phyloP scores from a whole-genome alignment of 2,329 filamentous ascomycete species.

The Fusarium sp. region DNA sequence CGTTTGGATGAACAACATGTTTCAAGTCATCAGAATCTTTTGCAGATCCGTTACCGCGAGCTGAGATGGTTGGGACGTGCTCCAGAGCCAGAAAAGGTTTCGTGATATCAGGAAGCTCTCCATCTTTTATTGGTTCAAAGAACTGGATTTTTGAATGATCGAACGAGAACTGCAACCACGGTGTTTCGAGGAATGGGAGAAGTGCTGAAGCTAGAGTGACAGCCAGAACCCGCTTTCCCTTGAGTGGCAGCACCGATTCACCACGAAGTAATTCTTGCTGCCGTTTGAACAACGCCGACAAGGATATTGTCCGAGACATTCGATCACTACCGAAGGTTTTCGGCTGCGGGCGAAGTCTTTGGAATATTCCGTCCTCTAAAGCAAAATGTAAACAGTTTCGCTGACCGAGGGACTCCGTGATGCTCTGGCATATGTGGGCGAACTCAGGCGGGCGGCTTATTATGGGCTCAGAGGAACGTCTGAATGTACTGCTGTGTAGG shows the following conservation, averaged over 20 bases:
- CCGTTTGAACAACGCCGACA: not conserved
- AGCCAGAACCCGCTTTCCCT: not conserved
- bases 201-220: not conserved
- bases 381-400: not conserved
- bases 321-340: not conserved
- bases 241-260: not conserved
- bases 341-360: not conserved
- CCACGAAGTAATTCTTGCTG: not conserved
- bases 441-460: not conserved
- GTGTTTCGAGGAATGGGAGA: not conserved
- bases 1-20: not conserved
- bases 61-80: not conserved
- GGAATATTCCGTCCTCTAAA: not conserved
- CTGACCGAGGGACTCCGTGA: not conserved
- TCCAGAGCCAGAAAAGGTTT: constrained; percentile 4
- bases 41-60: not conserved
- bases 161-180: not conserved
- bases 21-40: not conserved
- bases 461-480: not conserved
- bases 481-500: not conserved
- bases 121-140: not conserved
- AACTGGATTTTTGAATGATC: constrained; percentile 5
- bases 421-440: not conserved
- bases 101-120: not conserved
- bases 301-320: not conserved